Evolutionary conservation across 768 basidiomycete genomes (phyloP).

Genomic region (Pisolithus tinctorius): DNA sequence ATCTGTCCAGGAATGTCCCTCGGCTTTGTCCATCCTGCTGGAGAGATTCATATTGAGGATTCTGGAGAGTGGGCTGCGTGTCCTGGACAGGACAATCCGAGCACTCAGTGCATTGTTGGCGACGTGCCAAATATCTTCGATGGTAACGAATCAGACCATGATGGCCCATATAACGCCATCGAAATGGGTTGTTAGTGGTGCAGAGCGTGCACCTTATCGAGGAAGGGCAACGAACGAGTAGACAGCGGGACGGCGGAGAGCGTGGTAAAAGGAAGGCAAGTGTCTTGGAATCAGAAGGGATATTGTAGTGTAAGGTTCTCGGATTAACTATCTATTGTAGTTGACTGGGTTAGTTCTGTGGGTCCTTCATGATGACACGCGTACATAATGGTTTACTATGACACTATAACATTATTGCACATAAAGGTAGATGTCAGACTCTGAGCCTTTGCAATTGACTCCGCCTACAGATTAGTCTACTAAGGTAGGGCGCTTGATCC

Average conservation of each 20-base stretch:
- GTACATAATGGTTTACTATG: too few relatives aligned
- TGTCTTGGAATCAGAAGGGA: too few relatives aligned
- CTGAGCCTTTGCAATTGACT: too few relatives aligned
- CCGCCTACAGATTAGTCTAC: too few relatives aligned
- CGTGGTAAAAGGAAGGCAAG: too few relatives aligned
- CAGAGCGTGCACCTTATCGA: not conserved
- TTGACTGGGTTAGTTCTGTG: too few relatives aligned
- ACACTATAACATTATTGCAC: too few relatives aligned
- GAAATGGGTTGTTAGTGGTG: conserved; percentile 9
- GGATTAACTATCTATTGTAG: too few relatives aligned
- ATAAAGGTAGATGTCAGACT: too few relatives aligned
- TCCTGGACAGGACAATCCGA: conserved; percentile 55
- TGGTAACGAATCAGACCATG: conserved; percentile 36
- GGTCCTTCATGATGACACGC: too few relatives aligned
- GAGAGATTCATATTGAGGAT: conserved; percentile 39
- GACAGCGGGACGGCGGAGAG: not conserved
- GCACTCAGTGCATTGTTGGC: conserved; percentile 20
- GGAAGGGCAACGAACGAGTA: not conserved
- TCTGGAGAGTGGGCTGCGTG: conserved; percentile 46
- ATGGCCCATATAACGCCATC: conserved; percentile 29
- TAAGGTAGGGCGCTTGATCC: too few relatives aligned
- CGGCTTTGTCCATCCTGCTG: conserved; percentile 33
- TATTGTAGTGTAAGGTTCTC: too few relatives aligned
- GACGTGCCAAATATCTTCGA: conserved; percentile 35
- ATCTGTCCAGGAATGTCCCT: conserved; percentile 25